phyloP scores from a whole-genome alignment of 1,139 yeast genomes.

The Pichia sp. region DNA sequence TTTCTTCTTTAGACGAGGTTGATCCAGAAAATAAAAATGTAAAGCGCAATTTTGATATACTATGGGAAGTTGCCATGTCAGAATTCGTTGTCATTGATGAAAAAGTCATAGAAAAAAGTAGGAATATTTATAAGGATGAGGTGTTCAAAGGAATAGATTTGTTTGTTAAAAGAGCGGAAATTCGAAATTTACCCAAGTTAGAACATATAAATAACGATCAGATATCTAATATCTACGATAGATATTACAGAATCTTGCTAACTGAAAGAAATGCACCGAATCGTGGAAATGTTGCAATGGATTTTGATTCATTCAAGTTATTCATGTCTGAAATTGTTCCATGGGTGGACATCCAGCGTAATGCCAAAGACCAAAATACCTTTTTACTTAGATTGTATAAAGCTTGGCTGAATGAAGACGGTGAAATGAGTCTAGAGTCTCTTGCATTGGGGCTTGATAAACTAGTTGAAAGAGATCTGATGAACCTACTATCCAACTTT shows the following conservation, averaged over 20 bases:
- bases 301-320: conserved; percentile 58
- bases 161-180: conserved; percentile 86
- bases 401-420: conserved; percentile 35
- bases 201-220: conserved; percentile 51
- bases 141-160: conserved; percentile 81
- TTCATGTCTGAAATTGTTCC: conserved; percentile 79
- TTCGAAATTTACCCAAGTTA: conserved; percentile 75
- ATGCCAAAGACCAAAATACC: conserved; percentile 29
- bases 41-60: conserved; percentile 81
- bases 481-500: conserved; percentile 73
- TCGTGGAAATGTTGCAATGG: conserved; percentile 50
- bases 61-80: conserved; percentile 84
- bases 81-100: conserved; percentile 82
- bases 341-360: conserved; percentile 49
- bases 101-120: conserved; percentile 57
- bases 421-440: conserved; percentile 59
- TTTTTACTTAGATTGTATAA: conserved; percentile 59
- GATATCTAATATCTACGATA: conserved; percentile 69
- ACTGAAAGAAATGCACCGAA: conserved; percentile 59
- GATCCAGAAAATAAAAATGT: conserved; percentile 55
- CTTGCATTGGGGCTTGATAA: conserved; percentile 67
- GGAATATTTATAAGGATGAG: conserved; percentile 65
- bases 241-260: conserved; percentile 65
- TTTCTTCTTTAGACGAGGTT: conserved; percentile 68
- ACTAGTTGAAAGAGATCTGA: conserved; percentile 63